phyloP scores from a whole-genome alignment of 2,329 filamentous ascomycete genomes.

The Calonectria honghensis region DNA sequence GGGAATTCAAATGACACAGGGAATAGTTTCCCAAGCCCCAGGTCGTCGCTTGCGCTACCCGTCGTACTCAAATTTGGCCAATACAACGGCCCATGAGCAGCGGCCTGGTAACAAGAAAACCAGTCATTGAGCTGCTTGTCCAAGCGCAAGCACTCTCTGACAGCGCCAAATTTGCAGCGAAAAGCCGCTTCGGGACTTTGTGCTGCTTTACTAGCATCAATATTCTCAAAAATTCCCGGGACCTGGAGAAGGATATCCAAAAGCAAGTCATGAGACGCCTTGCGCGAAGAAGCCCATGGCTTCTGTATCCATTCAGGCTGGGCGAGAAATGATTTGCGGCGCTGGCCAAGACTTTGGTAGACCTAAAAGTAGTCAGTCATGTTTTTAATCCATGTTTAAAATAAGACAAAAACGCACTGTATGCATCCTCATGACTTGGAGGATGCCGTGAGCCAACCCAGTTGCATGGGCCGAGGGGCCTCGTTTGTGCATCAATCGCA shows the following conservation, averaged over 20 bases:
- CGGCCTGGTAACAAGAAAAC: conserved; percentile 15
- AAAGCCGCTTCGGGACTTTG: not conserved
- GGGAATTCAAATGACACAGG: conserved; percentile 33
- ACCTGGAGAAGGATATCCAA: conserved; percentile 32
- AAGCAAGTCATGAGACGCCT: conserved; percentile 30
- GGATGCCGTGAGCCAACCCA: conserved; percentile 30
- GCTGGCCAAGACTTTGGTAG: conserved; percentile 31
- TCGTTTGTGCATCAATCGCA: conserved; percentile 26
- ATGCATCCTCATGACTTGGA: conserved; percentile 39
- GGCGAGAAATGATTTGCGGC: conserved; percentile 25
- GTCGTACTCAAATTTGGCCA: conserved; percentile 28
- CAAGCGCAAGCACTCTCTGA: conserved; percentile 1
- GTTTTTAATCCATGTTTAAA: not conserved
- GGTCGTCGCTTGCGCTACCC: conserved; percentile 15
- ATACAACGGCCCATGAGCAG: conserved; percentile 23
- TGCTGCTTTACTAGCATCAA: not conserved
- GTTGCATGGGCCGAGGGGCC: conserved; percentile 21
- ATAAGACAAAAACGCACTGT: conserved; percentile 19
- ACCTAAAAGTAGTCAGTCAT: not conserved
- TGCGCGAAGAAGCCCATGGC: conserved; percentile 14
- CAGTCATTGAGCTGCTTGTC: conserved; percentile 24
- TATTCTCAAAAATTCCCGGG: conserved; percentile 7
- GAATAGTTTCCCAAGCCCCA: conserved; percentile 31
- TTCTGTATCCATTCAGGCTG: conserved; percentile 37
- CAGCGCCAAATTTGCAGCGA: not conserved